Evolutionary conservation across 208 protist genomes (phyloP).

Genomic region (Porcisia hertigi): DNA sequence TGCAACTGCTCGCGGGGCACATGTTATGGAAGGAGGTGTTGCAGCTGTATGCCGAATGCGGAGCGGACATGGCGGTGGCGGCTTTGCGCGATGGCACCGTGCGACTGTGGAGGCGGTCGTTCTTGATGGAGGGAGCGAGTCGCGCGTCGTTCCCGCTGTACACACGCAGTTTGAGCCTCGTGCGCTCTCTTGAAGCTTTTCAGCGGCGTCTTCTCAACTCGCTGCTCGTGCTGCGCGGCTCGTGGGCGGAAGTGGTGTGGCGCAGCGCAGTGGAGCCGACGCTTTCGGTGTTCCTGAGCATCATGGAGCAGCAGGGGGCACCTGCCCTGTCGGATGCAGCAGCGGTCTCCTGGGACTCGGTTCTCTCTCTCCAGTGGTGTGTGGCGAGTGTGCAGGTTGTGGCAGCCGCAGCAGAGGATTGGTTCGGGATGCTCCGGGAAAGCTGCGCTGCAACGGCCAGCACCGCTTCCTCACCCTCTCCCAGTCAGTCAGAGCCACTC

Average conservation of each 20-base stretch:
- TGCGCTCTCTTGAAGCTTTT: slow-evolving; percentile 60
- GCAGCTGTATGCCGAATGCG: slow-evolving; percentile 27
- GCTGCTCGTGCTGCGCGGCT: slow-evolving; percentile 23
- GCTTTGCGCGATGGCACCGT: slow-evolving; percentile 36
- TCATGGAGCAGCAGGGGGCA: slow-evolving; percentile 17
- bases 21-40: slow-evolving; percentile 33
- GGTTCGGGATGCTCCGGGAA: slow-evolving; percentile 37
- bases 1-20: slow-evolving; percentile 24
- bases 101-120: slow-evolving; percentile 57
- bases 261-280: slow-evolving; percentile 20
- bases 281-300: slow-evolving; percentile 18
- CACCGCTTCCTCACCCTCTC: background rate
- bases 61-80: slow-evolving; percentile 20
- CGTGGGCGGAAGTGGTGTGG: slow-evolving; percentile 20
- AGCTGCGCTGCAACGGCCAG: background rate
- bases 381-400: slow-evolving; percentile 27
- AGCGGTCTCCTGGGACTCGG: slow-evolving; percentile 17
- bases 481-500: slow-evolving; percentile 14
- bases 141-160: slow-evolving; percentile 15
- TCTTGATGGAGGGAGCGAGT: slow-evolving; percentile 23
- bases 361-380: slow-evolving; percentile 24
- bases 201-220: slow-evolving; percentile 43
- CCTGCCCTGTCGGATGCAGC: background rate
- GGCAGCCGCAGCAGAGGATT: slow-evolving; percentile 34
- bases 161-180: slow-evolving; percentile 39